These are phyloP conservation scores for Ogataea pilisensis DNA, from an alignment of 805 yeast species.

Conservation along the genomic window DNA sequence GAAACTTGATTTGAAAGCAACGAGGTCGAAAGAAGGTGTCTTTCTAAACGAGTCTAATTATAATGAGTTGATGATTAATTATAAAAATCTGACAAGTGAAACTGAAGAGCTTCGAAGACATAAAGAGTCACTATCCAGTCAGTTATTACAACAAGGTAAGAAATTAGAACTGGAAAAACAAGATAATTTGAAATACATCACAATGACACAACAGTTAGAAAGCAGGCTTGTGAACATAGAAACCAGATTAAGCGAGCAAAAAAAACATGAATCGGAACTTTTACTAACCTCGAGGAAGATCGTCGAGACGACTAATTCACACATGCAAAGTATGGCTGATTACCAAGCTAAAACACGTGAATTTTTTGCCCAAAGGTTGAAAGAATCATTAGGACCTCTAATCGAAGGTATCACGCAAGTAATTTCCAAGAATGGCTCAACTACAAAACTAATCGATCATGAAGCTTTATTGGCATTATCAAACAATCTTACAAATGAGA, in stretches of 20 bases:
- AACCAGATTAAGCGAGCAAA: slow-evolving; percentile 26
- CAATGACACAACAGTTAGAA: slow-evolving; percentile 24
- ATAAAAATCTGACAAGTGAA: slow-evolving; percentile 47
- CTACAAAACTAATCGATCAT: no score
- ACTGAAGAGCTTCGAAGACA: slow-evolving; percentile 42
- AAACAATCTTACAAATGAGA: background rate
- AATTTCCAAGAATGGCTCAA: background rate
- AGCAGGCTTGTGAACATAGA: slow-evolving; percentile 30
- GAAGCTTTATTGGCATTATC: slow-evolving; percentile 3
- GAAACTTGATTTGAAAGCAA: slow-evolving; percentile 53
- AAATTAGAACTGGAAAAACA: slow-evolving; percentile 16
- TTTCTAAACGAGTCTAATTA: slow-evolving; percentile 59
- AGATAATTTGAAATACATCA: slow-evolving; percentile 20
- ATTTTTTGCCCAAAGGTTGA: slow-evolving; percentile 15
- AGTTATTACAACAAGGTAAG: slow-evolving; percentile 27
- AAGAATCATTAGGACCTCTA: slow-evolving; percentile 13
- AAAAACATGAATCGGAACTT: slow-evolving; percentile 10
- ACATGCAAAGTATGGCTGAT: slow-evolving; percentile 21
- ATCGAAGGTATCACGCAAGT: slow-evolving; percentile 8
- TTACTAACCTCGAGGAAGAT: slow-evolving; percentile 13
- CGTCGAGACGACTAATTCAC: slow-evolving; percentile 27
- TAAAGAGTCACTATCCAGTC: slow-evolving; percentile 36
- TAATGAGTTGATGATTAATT: slow-evolving; percentile 43
- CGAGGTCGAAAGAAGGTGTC: slow-evolving; percentile 62
- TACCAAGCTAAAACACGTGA: slow-evolving; percentile 13